Percentiles rank a stretch among this genome's conserved stretches.
These are phyloP conservation scores for Cicer bijugum DNA, from an alignment of 306 rosid genomes.

Conservation along the genomic window DNA sequence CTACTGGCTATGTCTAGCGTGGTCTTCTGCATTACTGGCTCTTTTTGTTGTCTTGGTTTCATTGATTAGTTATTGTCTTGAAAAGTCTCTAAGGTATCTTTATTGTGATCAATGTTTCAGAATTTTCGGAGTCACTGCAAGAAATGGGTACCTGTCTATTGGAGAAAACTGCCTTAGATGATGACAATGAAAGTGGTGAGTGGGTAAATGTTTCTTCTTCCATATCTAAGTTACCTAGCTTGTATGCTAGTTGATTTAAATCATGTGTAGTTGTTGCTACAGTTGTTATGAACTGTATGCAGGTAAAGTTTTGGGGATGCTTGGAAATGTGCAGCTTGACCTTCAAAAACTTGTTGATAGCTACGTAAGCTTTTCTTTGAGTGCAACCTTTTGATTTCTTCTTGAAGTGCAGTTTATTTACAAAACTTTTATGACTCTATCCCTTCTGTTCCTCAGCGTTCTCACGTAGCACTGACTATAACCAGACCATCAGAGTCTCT, in stretches of 20 bases:
- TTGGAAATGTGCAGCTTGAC: slow-evolving; percentile 76
- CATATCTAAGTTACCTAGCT: slow-evolving; percentile 36
- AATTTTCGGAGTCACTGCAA: slow-evolving; percentile 81
- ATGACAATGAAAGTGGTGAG: slow-evolving; percentile 69
- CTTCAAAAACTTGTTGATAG: slow-evolving; percentile 83
- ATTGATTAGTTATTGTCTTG: slow-evolving; percentile 20
- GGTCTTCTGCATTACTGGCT: background rate
- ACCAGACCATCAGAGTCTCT: slow-evolving; percentile 91
- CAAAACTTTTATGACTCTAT: slow-evolving; percentile 41
- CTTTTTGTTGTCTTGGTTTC: background rate
- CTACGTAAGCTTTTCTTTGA: slow-evolving; percentile 67
- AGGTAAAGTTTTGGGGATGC: slow-evolving; percentile 74
- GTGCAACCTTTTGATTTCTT: slow-evolving; percentile 41
- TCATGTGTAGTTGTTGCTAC: slow-evolving; percentile 44
- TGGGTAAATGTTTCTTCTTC: slow-evolving; percentile 46
- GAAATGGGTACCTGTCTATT: slow-evolving; percentile 86
- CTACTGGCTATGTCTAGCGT: slow-evolving; percentile 1
- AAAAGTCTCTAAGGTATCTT: slow-evolving; percentile 14
- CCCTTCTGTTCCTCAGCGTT: slow-evolving; percentile 64
- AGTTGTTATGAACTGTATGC: slow-evolving; percentile 47
- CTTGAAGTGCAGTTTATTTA: slow-evolving; percentile 23
- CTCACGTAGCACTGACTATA: slow-evolving; percentile 71
- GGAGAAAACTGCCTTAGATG: slow-evolving; percentile 62
- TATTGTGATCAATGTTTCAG: slow-evolving; percentile 55
- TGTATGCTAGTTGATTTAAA: slow-evolving; percentile 44